Percentiles rank a stretch among this genome's conserved stretches.
Conservation (phyloP, 1,284 basidiomycete genomes). For the Apiotrichum gamsii region DNA sequence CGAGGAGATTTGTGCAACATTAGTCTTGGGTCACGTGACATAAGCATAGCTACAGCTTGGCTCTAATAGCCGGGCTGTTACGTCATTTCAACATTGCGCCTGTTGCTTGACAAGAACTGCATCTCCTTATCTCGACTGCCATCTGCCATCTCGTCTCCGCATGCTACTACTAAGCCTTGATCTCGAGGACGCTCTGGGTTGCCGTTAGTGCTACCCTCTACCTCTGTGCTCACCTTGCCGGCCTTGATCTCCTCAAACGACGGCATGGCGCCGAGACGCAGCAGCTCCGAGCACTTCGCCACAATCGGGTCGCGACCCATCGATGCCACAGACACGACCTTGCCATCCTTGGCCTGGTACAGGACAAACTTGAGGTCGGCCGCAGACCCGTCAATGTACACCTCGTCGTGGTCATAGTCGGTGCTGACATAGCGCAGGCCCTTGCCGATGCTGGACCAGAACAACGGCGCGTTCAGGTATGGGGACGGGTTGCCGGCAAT, state of each 20-base stretch:
- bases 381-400: constrained; percentile 67
- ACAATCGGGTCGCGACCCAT: constrained; percentile 58
- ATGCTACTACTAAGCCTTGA: constrained; percentile 16
- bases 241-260: constrained; percentile 63
- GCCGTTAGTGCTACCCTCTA: background rate
- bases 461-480: constrained; percentile 69
- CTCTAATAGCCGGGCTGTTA: no score
- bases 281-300: constrained; percentile 70
- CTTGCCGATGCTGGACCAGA: constrained; percentile 71
- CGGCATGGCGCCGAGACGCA: constrained; percentile 76
- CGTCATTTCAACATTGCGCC: no score
- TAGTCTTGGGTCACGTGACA: no score
- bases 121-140: no score
- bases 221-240: constrained; percentile 46
- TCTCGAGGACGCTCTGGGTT: constrained; percentile 42
- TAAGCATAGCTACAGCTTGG: no score
- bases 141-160: no score
- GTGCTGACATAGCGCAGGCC: constrained; percentile 76
- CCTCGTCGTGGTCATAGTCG: constrained; percentile 59
- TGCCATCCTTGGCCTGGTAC: constrained; percentile 72
- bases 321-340: constrained; percentile 75
- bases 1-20: no score
- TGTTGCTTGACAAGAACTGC: no score
- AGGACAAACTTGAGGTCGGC: constrained; percentile 81
- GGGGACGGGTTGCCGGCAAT: constrained; percentile 49